Base-by-base conservation (phyloP, 257 asterid genomes). In the Jasminum sambac region DNA sequence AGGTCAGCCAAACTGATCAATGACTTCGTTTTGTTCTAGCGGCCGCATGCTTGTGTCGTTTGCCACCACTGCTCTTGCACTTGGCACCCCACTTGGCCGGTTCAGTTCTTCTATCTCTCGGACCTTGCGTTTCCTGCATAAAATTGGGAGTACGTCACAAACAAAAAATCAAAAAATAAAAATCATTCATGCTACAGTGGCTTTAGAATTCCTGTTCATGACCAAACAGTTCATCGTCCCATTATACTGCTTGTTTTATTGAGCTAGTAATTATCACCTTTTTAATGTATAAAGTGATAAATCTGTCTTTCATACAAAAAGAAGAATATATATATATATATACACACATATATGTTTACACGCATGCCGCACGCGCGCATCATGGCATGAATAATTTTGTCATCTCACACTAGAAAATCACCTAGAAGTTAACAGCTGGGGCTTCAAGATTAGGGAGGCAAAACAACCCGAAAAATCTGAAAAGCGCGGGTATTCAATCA, bases 51-150 rank as follows among this genome's bases (percentile, higher is more conserved):
- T 78, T 84, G 77, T 67, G 52, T 14, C 76, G 38, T 72, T 37
- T 78, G 46, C 74, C 74, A 67, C 81, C 87, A 59, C 70, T 78
- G 17, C 40, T 79, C 84, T 87, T 93, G 97, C 98, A 93, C 78
- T 90, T 93, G 72, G 70, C 87, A 89, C 96, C 58, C 92, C 92
- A 42, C 43, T 92, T 48, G 96, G 92, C 55, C 91, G 81, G 66
- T 86, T 85, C 60, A 77, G 76, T 59, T 85, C 94, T 83, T 90
- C 97, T 77, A 93, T 93, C 88, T 93, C 91, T 5, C 81, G 74
- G 77, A 93, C 96, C 83, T 93, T 93, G 36, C 96, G 97, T 72
- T 90, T 93, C 83, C 98, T 93, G 86, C 69, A 79, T 24, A 48
- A 48, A 46, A 48, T 57, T 63, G 64, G 62, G 1, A 68, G 66